Evolutionary conservation across 2,329 filamentous ascomycete species (phyloP).

Genomic region (Colletotrichum sp.): DNA sequence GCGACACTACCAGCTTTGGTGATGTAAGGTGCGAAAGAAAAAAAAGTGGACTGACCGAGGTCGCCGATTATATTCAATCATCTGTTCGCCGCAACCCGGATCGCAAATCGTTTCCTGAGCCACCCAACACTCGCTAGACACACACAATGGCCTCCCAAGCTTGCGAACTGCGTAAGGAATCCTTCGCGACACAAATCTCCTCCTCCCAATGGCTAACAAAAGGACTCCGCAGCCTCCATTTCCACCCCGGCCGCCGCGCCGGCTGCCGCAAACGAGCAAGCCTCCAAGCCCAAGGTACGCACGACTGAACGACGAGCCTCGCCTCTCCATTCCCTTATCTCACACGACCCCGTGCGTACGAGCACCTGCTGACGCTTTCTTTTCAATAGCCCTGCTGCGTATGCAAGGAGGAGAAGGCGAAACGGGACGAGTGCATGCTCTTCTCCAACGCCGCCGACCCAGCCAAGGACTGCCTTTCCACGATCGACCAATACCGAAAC

Average conservation of each 20-base stretch:
- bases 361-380: slow-evolving; percentile 1
- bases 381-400: slow-evolving; percentile 85
- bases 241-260: slow-evolving; percentile 31
- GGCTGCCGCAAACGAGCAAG: slow-evolving; percentile 31
- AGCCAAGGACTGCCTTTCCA: slow-evolving; percentile 79
- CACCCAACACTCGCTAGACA: neutral
- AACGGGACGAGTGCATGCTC: slow-evolving; percentile 98
- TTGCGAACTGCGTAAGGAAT: slow-evolving; percentile 31
- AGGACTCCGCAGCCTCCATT: slow-evolving; percentile 24
- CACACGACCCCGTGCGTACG: neutral
- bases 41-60: slow-evolving; percentile 21
- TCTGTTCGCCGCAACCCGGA: neutral
- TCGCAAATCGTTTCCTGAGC: neutral
- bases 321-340: neutral
- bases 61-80: neutral
- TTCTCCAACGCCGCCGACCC: slow-evolving; percentile 88
- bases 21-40: slow-evolving; percentile 6
- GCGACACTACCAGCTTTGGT: slow-evolving; percentile 2
- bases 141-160: slow-evolving; percentile 32
- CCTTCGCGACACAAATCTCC: neutral
- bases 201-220: neutral
- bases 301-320: neutral
- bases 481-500: slow-evolving; percentile 83
- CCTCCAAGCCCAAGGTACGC: slow-evolving; percentile 50
- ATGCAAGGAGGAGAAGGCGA: slow-evolving; percentile 92